A percentile compares a stretch with the other conserved stretches of the same genome.
phyloP scores from a whole-genome alignment of 768 basidiomycete species.

The Pleurotus pulmonarius region DNA sequence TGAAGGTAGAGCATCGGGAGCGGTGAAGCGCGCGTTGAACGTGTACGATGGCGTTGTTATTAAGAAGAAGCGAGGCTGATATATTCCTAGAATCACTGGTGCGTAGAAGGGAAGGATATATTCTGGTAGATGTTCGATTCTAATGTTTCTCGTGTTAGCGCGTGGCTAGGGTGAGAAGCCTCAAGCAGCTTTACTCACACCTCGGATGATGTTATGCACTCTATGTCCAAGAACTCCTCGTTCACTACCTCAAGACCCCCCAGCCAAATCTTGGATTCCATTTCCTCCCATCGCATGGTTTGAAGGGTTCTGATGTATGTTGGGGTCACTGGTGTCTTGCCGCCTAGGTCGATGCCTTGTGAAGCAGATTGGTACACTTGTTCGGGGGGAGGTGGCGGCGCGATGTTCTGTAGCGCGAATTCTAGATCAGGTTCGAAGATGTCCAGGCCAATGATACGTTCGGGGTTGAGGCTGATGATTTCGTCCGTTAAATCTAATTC shows the following conservation, averaged over 20 bases:
- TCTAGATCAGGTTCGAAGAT: constrained; percentile 49
- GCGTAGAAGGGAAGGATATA: constrained; percentile 59
- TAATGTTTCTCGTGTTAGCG: constrained; percentile 20
- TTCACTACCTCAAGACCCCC: constrained; percentile 72
- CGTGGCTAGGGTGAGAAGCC: no score
- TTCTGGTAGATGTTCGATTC: constrained; percentile 76
- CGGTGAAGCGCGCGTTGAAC: constrained; percentile 74
- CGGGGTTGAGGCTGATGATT: constrained; percentile 54
- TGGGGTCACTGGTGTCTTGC: constrained; percentile 18
- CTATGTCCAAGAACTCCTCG: constrained; percentile 54
- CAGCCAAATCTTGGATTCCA: constrained; percentile 66
- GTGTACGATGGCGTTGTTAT: constrained; percentile 85
- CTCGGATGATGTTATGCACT: constrained; percentile 77
- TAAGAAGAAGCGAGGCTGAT: constrained; percentile 69
- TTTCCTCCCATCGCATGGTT: constrained; percentile 61
- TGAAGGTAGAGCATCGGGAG: constrained; percentile 41
- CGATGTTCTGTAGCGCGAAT: constrained; percentile 46
- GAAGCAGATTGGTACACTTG: background rate
- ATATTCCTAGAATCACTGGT: constrained; percentile 70
- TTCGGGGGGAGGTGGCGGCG: constrained; percentile 28
- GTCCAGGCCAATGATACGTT: constrained; percentile 67
- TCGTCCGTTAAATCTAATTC: constrained; percentile 28
- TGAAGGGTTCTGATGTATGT: constrained; percentile 15
- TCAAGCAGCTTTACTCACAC: constrained; percentile 49
- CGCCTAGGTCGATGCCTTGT: background rate